phyloP scores from a whole-genome alignment of 495 filamentous ascomycete species.

The Neurospora sp. region DNA sequence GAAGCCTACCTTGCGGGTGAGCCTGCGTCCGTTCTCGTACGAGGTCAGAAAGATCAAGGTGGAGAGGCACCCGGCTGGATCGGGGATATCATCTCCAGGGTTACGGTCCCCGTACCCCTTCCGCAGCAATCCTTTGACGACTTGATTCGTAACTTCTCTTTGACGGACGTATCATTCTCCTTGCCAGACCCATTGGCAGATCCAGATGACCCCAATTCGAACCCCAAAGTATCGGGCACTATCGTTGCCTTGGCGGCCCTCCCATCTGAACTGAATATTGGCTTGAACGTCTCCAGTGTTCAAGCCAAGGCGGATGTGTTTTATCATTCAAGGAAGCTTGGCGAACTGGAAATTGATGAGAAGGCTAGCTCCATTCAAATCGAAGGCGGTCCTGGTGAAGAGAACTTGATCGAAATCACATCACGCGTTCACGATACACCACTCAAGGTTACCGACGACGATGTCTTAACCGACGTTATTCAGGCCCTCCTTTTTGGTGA shows the following conservation, averaged over 20 bases:
- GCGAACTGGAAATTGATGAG: constrained; percentile 59
- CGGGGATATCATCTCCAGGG: constrained; percentile 62
- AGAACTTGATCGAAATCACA: constrained; percentile 55
- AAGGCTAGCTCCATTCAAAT: constrained; percentile 67
- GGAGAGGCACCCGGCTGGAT: constrained; percentile 69
- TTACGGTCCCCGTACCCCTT: constrained; percentile 77
- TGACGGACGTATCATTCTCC: constrained; percentile 73
- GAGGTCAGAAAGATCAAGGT: constrained; percentile 57
- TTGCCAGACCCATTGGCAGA: constrained; percentile 70
- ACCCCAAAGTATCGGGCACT: constrained; percentile 70
- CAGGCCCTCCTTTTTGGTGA: constrained; percentile 65
- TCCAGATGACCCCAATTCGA: constrained; percentile 60
- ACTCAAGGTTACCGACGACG: constrained; percentile 65
- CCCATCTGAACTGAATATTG: constrained; percentile 78
- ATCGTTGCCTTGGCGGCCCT: constrained; percentile 66
- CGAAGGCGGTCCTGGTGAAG: constrained; percentile 39
- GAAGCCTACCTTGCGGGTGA: constrained; percentile 71
- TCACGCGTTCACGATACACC: constrained; percentile 70
- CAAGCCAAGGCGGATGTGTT: constrained; percentile 68
- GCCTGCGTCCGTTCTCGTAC: constrained; percentile 68
- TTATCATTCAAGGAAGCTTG: constrained; percentile 65
- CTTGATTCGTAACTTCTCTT: constrained; percentile 74
- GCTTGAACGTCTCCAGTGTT: constrained; percentile 62
- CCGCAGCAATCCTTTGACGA: constrained; percentile 71
- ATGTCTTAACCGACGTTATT: constrained; percentile 65